phyloP scores from a whole-genome alignment of 805 yeast genomes.

The Candida wancherniae region DNA sequence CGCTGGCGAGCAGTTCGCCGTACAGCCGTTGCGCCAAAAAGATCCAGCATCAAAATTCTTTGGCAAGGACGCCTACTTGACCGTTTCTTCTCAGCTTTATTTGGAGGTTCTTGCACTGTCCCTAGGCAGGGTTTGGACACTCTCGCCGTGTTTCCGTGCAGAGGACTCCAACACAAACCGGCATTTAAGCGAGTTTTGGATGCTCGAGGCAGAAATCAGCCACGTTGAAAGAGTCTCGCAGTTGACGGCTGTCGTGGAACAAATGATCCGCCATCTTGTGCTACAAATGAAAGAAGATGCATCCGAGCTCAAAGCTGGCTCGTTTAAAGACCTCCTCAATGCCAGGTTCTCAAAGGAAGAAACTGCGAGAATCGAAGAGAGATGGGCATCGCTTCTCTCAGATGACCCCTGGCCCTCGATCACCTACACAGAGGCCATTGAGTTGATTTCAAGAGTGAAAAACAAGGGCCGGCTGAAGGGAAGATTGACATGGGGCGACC shows the following conservation, averaged over 20 bases:
- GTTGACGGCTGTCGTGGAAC: conserved; percentile 62
- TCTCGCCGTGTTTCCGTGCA: conserved; percentile 91
- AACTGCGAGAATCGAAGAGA: conserved; percentile 30
- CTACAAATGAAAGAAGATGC: conserved; percentile 6
- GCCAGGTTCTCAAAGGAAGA: conserved; percentile 38
- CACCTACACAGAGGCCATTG: conserved; percentile 73
- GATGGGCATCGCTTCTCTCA: conserved; percentile 58
- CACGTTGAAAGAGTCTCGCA: conserved; percentile 55
- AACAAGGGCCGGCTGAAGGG: conserved; percentile 36
- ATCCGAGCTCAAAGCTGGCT: conserved; percentile 3
- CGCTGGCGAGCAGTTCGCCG: conserved; percentile 82
- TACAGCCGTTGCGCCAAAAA: conserved; percentile 32
- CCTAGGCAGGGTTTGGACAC: conserved; percentile 76
- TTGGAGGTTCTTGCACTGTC: conserved; percentile 76
- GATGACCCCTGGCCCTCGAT: conserved; percentile 58
- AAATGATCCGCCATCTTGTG: conserved; percentile 49
- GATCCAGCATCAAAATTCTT: conserved; percentile 43
- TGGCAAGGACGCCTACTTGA: conserved; percentile 62
- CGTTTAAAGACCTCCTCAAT: conserved; percentile 25
- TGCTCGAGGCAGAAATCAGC: conserved; percentile 89
- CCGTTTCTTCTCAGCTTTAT: conserved; percentile 92
- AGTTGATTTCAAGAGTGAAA: conserved; percentile 37
- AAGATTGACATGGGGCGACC: conserved; percentile 58
- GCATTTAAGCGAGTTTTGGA: conserved; percentile 94
- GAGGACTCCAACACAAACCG: conserved; percentile 84